Evolutionary conservation across 495 filamentous ascomycete genomes (phyloP).

Genomic region (Neurospora sublineolata): DNA sequence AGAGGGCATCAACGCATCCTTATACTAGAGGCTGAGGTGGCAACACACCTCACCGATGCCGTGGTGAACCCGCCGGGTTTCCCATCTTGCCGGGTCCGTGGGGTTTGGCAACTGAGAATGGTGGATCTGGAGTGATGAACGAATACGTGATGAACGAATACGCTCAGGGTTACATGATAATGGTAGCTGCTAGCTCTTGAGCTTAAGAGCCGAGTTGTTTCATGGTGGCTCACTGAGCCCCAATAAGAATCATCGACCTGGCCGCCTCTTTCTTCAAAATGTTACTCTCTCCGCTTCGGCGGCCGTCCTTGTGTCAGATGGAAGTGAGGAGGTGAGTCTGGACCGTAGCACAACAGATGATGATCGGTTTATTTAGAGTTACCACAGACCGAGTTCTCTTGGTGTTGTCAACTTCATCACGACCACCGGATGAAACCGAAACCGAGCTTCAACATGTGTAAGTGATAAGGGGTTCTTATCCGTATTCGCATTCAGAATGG

Average conservation of each 20-base stretch:
- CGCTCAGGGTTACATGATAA: background rate
- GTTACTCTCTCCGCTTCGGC: background rate
- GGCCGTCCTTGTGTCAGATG: background rate
- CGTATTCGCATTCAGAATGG: background rate
- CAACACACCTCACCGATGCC: background rate
- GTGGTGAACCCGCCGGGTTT: background rate
- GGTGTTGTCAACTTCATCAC: background rate
- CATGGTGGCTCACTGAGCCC: background rate
- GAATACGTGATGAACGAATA: background rate
- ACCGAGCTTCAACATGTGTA: background rate
- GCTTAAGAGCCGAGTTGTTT: background rate
- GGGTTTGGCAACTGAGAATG: background rate
- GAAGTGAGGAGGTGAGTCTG: background rate
- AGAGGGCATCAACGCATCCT: background rate
- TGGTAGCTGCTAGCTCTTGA: background rate
- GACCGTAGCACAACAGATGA: background rate
- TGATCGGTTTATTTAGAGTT: background rate
- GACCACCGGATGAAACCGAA: background rate
- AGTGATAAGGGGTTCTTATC: background rate
- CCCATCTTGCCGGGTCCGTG: background rate
- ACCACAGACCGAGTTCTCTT: background rate
- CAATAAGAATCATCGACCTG: background rate
- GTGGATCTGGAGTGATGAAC: background rate
- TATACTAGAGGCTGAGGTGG: background rate
- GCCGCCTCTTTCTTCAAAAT: background rate